Evolutionary conservation across 768 basidiomycete species (phyloP).

Genomic region (Myochromella boudieri): DNA sequence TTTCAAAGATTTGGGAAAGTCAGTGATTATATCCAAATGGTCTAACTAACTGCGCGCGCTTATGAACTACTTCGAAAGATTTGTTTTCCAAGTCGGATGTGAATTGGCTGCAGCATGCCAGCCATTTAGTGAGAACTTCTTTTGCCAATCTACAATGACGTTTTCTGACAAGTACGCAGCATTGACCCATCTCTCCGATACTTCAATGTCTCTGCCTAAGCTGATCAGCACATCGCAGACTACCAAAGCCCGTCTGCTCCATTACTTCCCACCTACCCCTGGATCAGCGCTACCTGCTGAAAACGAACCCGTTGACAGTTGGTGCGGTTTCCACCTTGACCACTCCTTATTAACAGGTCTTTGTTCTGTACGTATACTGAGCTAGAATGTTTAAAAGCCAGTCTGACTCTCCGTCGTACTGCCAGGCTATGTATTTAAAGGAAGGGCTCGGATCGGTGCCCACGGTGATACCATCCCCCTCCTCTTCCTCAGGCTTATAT

Average conservation of each 20-base stretch:
- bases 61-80: conserved; percentile 36
- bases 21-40: conserved; percentile 10
- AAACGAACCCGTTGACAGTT: conserved; percentile 76
- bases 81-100: conserved; percentile 81
- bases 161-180: conserved; percentile 37
- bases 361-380: conserved; percentile 62
- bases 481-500: conserved; percentile 81
- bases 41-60: conserved; percentile 2
- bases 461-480: conserved; percentile 61
- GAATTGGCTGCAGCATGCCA: conserved; percentile 87
- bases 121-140: conserved; percentile 65
- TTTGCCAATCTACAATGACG: not conserved
- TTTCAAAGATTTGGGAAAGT: conserved; percentile 85
- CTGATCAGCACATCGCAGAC: conserved; percentile 79
- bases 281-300: conserved; percentile 36
- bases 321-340: conserved; percentile 96
- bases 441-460: conserved; percentile 41
- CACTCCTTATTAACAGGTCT: conserved; percentile 90
- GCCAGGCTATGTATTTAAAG: conserved; percentile 81
- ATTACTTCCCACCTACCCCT: conserved; percentile 82
- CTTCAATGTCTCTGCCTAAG: conserved; percentile 64
- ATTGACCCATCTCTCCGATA: conserved; percentile 62
- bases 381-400: not conserved
- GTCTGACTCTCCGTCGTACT: conserved; percentile 7
- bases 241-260: conserved; percentile 90